phyloP scores from a whole-genome alignment of 2,329 filamentous ascomycete genomes.

The Westerdykella ornata region DNA sequence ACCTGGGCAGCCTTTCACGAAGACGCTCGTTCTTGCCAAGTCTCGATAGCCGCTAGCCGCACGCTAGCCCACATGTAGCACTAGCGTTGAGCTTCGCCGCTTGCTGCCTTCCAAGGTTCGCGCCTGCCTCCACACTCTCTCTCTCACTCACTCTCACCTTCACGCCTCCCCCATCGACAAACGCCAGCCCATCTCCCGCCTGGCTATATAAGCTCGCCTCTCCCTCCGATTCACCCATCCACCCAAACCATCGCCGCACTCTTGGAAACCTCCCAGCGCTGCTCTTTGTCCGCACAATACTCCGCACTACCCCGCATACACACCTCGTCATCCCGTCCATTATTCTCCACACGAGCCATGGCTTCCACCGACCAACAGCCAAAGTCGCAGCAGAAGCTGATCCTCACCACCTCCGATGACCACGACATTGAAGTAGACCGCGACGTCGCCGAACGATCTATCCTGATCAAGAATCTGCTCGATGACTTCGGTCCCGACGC shows the following conservation, averaged over 20 bases:
- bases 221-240: not conserved
- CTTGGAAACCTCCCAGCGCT: too few relatives aligned
- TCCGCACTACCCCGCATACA: not conserved
- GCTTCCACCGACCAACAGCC: conserved; percentile 10
- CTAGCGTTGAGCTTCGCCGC: too few relatives aligned
- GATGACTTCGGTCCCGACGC: conserved; percentile 71
- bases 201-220: not conserved
- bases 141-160: not conserved
- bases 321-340: not conserved
- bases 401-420: conserved; percentile 43
- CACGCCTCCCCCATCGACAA: not conserved
- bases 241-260: conserved; percentile 9
- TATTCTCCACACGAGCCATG: conserved; percentile 18
- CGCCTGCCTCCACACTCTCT: too few relatives aligned
- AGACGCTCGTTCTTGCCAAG: too few relatives aligned
- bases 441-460: conserved; percentile 78
- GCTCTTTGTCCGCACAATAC: too few relatives aligned
- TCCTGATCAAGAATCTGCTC: conserved; percentile 97
- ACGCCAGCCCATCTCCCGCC: too few relatives aligned
- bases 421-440: conserved; percentile 52
- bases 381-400: conserved; percentile 30
- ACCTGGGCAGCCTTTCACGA: too few relatives aligned
- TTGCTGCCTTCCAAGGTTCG: too few relatives aligned
- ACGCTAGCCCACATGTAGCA: too few relatives aligned
- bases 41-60: too few relatives aligned